A percentile compares a stretch with the other conserved stretches of the same genome.
These are phyloP conservation scores for Warburgia ugandensis DNA, from an alignment of 164 flowering plant genomes.

Conservation along the genomic window DNA sequence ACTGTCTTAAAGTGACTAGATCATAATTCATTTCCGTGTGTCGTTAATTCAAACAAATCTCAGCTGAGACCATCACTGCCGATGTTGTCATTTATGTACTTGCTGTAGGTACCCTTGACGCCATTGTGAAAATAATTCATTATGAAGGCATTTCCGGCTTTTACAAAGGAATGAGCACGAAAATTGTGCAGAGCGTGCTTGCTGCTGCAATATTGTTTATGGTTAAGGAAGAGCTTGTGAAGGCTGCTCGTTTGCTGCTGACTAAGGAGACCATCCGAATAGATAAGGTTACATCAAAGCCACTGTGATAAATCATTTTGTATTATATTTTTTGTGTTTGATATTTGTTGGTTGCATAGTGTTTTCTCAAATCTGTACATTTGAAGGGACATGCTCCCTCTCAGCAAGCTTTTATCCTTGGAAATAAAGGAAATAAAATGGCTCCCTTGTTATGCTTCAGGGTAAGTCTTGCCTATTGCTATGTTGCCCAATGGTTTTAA, in stretches of 20 bases:
- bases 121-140: conserved; percentile 67
- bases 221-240: conserved; percentile 89
- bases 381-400: conserved; percentile 8
- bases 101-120: conserved; percentile 69
- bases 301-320: conserved; percentile 16
- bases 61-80: too few relatives aligned
- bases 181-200: conserved; percentile 89
- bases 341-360: background rate
- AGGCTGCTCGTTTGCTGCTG: conserved; percentile 43
- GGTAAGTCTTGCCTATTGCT: too few relatives aligned
- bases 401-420: background rate
- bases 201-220: conserved; percentile 87
- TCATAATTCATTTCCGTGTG: too few relatives aligned
- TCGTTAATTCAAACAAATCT: too few relatives aligned
- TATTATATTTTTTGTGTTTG: background rate
- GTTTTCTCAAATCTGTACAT: conserved; percentile 8
- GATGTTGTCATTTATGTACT: too few relatives aligned
- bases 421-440: conserved; percentile 1
- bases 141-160: conserved; percentile 71
- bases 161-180: conserved; percentile 90
- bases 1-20: too few relatives aligned
- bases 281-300: conserved; percentile 21
- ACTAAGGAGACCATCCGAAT: conserved; percentile 18
- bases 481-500: too few relatives aligned
- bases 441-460: too few relatives aligned